Evolutionary conservation across 306 rosid species (phyloP), one percentile per base, ranked within the genome.

Genomic region (Luffa acutangula): DNA sequence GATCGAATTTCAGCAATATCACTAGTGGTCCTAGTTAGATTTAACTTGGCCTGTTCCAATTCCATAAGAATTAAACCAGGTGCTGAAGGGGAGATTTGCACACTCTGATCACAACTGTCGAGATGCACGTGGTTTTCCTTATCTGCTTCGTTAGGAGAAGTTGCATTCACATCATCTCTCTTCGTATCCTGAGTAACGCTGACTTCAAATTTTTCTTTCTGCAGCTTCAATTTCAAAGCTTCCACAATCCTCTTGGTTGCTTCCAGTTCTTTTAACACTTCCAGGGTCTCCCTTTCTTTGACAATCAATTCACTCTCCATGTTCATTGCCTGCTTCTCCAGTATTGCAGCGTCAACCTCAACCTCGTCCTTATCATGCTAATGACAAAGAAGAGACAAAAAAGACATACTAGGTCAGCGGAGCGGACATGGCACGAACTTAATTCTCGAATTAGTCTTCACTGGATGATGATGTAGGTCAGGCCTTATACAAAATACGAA

Each of bases 31-130:
- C 90, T 83, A 74, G 84, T 88, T 54, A 95, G 91, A 77, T 93
- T 89, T 86, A 93, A 20, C 82, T 93, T 95, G 0, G 99, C 98
- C 77, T 93, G 97, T 80, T 90, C 88, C 91, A 95, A 66, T 84
- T 93, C 97, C 94, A 81, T 84, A 18, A 91, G 76, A 82, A 95
- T 92, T 57, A 85, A 77, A 76, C 93, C 91, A 0, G 93, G 91
- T 15, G 85, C 42, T 18, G 93, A 69, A 81, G 93, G 86, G 71
- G 13, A 56, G 14, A 83, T 79, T 56, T 85, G 87, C 46, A 39
- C 80, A 78, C 78, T 67, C 45, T 36, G 78, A 79, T 67, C 79
- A 21, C 45, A 71, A 66, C 64, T 53, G 37, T 65, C 79, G 20
- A 70, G 85, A 80, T 71, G 79, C 76, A 57, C 89, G 46, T 72